Conservation (phyloP, 495 filamentous ascomycete genomes). For the Aspergillus haitiensis region DNA sequence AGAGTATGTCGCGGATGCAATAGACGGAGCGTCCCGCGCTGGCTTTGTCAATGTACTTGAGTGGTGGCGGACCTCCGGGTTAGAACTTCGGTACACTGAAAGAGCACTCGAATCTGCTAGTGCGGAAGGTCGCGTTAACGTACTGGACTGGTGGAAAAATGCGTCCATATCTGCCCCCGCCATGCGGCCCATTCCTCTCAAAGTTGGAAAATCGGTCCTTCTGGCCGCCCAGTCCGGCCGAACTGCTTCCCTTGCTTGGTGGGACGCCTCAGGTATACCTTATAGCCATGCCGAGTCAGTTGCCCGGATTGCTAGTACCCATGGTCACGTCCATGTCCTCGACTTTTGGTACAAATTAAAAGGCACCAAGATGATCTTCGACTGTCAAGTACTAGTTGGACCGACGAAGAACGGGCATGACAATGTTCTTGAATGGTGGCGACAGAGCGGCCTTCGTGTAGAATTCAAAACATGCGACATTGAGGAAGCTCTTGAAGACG, state of each 20-base stretch:
- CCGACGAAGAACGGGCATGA: conserved; percentile 85
- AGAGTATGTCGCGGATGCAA: conserved; percentile 73
- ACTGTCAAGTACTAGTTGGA: conserved; percentile 83
- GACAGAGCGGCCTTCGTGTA: conserved; percentile 67
- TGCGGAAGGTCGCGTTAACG: conserved; percentile 74
- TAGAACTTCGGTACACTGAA: conserved; percentile 81
- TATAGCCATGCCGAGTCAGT: conserved; percentile 73
- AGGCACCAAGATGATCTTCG: conserved; percentile 83
- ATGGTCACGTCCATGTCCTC: conserved; percentile 84
- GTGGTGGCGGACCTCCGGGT: conserved; percentile 84
- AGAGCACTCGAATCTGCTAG: conserved; percentile 82
- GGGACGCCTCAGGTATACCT: conserved; percentile 73
- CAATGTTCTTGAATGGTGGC: conserved; percentile 90
- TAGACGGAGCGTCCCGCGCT: conserved; percentile 80
- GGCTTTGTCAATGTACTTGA: conserved; percentile 83
- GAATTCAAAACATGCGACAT: conserved; percentile 96
- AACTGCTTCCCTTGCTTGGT: conserved; percentile 72
- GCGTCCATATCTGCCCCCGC: conserved; percentile 42
- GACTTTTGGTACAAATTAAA: conserved; percentile 77
- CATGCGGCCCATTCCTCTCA: conserved; percentile 54
- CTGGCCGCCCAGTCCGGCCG: conserved; percentile 78
- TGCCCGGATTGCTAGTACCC: conserved; percentile 76
- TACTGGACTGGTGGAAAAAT: conserved; percentile 88
- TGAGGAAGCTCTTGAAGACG: conserved; percentile 90
- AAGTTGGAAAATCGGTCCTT: conserved; percentile 77